Evolutionary conservation across 2,329 filamentous ascomycete genomes (phyloP).

Genomic region (Trichoderma citrinoviride): DNA sequence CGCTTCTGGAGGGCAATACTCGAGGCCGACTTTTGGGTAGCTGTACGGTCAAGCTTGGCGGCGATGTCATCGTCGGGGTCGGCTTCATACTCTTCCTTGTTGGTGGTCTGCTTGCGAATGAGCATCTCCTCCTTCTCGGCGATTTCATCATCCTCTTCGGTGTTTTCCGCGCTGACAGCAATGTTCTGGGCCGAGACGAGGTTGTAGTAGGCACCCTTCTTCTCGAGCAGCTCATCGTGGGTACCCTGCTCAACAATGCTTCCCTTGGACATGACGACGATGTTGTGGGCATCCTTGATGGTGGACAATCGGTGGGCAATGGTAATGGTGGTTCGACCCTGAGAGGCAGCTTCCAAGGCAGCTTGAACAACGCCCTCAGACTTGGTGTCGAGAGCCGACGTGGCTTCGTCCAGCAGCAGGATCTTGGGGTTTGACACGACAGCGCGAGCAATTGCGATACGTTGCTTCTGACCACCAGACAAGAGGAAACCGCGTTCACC

Average conservation of each 20-base stretch:
- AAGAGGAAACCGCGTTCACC: conserved; percentile 90
- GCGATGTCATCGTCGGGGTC: conserved; percentile 64
- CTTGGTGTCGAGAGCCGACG: conserved; percentile 88
- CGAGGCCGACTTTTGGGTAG: conserved; percentile 61
- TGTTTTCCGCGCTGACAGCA: conserved; percentile 55
- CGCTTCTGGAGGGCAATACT: conserved; percentile 64
- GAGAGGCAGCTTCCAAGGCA: conserved; percentile 80
- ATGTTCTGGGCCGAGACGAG: conserved; percentile 89
- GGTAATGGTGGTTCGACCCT: conserved; percentile 88
- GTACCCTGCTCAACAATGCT: conserved; percentile 87
- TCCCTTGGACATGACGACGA: conserved; percentile 86
- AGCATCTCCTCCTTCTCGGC: conserved; percentile 52
- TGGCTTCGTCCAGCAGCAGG: conserved; percentile 90
- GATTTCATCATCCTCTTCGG: conserved; percentile 49
- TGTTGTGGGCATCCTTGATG: conserved; percentile 91
- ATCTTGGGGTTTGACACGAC: conserved; percentile 91
- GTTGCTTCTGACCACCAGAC: conserved; percentile 94
- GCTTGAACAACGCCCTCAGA: conserved; percentile 93
- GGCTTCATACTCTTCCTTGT: conserved; percentile 43
- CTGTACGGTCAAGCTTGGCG: conserved; percentile 55
- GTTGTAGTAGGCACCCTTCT: conserved; percentile 71
- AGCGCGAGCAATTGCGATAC: conserved; percentile 89
- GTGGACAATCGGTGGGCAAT: conserved; percentile 95
- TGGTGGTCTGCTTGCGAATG: conserved; percentile 45
- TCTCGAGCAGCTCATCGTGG: conserved; percentile 74